Conservation (phyloP, 129 eudicot species). For the carrot (Daucus carota) region DH1_v3.0 NC_030383.2:56736501-56737000, state of each 20-base stretch:
- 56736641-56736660: neutral
- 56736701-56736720: slow-evolving; percentile 31
- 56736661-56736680: neutral
- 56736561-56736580: neutral
- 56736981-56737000: neutral
- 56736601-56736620: neutral
- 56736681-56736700: neutral
- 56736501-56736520: neutral
- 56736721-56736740: slow-evolving; percentile 79
- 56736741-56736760: slow-evolving; percentile 69
- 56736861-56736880: neutral
- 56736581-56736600: neutral
- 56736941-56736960: neutral
- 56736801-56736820: neutral
- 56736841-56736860: neutral
- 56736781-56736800: neutral
- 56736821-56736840: neutral
- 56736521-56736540: neutral
- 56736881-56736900: neutral
- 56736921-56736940: neutral
- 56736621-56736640: neutral
- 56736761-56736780: slow-evolving; percentile 73
- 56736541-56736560: neutral
- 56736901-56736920: neutral
- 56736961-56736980: neutral